Evolutionary conservation across 805 yeast species (phyloP).

Genomic region (Candida adriatica): DNA sequence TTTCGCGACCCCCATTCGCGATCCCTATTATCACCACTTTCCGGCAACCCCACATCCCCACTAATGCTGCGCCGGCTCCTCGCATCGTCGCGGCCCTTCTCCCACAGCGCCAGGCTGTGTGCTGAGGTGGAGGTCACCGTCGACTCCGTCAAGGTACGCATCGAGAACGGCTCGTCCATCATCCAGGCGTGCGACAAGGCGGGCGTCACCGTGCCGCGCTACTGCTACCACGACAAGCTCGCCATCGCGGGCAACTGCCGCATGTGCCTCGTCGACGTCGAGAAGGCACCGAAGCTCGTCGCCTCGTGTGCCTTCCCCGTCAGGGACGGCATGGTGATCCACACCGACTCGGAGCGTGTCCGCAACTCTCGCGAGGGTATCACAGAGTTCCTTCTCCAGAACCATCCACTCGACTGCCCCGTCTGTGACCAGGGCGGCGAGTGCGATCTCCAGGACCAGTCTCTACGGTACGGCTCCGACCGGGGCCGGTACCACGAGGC

Average conservation of each 20-base stretch:
- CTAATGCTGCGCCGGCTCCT: too few species aligned
- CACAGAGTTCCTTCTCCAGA: conserved; percentile 79
- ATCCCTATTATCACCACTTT: too few species aligned
- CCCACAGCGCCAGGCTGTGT: too few species aligned
- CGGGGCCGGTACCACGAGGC: conserved; percentile 81
- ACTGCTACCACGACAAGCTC: conserved; percentile 86
- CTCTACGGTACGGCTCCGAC: conserved; percentile 76
- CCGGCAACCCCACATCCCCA: too few species aligned
- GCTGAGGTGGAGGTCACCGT: conserved; percentile 51
- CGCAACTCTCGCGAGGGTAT: conserved; percentile 84
- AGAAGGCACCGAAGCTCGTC: conserved; percentile 81
- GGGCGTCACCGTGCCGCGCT: conserved; percentile 81
- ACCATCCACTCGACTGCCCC: conserved; percentile 90
- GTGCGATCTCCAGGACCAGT: conserved; percentile 87
- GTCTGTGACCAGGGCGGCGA: conserved; percentile 94
- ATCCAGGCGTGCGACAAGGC: conserved; percentile 92
- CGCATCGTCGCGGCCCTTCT: too few species aligned
- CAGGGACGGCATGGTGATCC: conserved; percentile 82
- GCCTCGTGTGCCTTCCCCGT: conserved; percentile 93
- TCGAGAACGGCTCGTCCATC: conserved; percentile 82
- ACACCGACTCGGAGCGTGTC: conserved; percentile 71
- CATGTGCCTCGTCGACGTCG: conserved; percentile 88
- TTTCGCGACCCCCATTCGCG: too few species aligned
- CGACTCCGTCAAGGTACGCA: conserved; percentile 69
- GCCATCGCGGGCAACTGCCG: conserved; percentile 92